Evolutionary conservation across 495 filamentous ascomycete genomes (phyloP).

Genomic region (Aspergillus egyptiacus): DNA sequence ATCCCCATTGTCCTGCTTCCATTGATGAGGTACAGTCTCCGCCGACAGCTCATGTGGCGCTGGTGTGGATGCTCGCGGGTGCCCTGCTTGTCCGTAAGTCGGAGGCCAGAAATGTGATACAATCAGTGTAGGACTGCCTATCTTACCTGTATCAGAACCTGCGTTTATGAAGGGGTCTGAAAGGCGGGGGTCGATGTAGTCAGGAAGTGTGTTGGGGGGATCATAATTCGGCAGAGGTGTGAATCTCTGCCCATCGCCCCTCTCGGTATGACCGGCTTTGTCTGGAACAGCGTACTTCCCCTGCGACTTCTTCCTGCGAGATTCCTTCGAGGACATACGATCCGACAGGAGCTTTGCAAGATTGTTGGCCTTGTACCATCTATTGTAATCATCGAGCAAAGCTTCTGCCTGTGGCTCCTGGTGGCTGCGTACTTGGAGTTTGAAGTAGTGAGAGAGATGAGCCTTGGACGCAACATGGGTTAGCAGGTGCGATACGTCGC

Average conservation of each 20-base stretch:
- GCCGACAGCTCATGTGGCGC: background rate
- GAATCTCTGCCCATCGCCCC: background rate
- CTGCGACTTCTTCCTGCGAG: conserved; percentile 44
- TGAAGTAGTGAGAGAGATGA: conserved; percentile 71
- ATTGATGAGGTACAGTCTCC: background rate
- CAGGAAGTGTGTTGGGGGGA: conserved; percentile 9
- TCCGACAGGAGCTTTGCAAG: conserved; percentile 63
- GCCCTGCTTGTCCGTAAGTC: background rate
- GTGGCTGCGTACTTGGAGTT: conserved; percentile 57
- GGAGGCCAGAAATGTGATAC: background rate
- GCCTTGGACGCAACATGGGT: conserved; percentile 84
- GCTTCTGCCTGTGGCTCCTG: conserved; percentile 46
- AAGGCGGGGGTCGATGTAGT: conserved; percentile 35
- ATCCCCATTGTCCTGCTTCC: conserved; percentile 15
- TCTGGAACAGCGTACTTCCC: conserved; percentile 12
- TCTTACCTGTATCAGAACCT: conserved; percentile 1
- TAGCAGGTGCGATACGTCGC: conserved; percentile 80
- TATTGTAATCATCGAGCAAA: conserved; percentile 54
- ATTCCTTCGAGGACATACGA: conserved; percentile 65
- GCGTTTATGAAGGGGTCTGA: conserved; percentile 13
- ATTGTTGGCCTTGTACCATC: conserved; percentile 62
- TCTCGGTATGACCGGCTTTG: conserved; percentile 1
- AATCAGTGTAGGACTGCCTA: background rate
- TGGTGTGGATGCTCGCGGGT: background rate
- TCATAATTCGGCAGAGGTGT: conserved; percentile 2